phyloP scores from a whole-genome alignment of 2,329 filamentous ascomycete species.

The Diaporthe sp. region DNA sequence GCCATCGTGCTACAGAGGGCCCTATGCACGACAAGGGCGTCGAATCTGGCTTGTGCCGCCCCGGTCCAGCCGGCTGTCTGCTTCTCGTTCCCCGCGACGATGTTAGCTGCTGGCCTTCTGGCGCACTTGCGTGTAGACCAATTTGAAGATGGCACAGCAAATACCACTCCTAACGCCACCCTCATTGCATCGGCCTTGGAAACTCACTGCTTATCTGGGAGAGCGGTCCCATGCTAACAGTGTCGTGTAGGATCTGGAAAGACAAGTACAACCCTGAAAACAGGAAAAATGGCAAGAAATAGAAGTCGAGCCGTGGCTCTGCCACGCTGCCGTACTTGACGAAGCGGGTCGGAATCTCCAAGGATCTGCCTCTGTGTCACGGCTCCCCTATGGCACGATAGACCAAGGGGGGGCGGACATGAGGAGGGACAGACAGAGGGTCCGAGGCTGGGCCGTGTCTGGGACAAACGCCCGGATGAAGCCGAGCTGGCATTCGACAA shows the following conservation, averaged over 20 bases:
- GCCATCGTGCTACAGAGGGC: constrained; percentile 15
- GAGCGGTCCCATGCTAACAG: constrained; percentile 8
- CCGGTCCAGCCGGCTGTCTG: constrained; percentile 11
- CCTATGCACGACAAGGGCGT: constrained; percentile 13
- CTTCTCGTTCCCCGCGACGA: background rate
- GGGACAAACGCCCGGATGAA: background rate
- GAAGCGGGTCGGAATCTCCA: background rate
- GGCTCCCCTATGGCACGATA: background rate
- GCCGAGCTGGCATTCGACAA: constrained; percentile 3
- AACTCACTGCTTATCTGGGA: constrained; percentile 23
- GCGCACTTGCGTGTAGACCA: background rate
- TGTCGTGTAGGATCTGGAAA: constrained; percentile 88
- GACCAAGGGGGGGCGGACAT: background rate
- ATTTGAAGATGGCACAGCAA: background rate
- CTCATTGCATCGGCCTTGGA: background rate
- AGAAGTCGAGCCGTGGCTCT: constrained; percentile 30
- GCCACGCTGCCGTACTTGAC: background rate
- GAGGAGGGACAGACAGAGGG: background rate
- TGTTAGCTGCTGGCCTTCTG: background rate
- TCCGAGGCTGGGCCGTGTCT: constrained; percentile 4
- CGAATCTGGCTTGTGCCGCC: background rate
- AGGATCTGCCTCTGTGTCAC: background rate
- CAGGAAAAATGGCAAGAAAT: constrained; percentile 58
- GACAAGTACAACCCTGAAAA: constrained; percentile 81
- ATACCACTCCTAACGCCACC: too few relatives aligned